Evolutionary conservation across 306 rosid species (phyloP).

Genomic region (Ormosia semicastrata): DNA sequence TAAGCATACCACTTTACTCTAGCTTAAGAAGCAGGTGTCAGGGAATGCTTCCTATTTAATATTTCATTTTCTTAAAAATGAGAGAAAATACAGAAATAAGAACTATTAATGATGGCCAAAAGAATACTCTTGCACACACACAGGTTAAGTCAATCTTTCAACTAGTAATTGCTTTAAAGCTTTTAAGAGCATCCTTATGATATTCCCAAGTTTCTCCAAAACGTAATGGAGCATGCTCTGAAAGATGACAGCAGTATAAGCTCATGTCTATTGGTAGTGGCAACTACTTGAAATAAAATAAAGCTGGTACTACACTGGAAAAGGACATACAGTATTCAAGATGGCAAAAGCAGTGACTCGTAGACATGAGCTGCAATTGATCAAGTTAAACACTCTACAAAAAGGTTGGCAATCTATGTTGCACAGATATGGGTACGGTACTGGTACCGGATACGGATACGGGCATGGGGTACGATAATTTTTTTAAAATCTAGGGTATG

Average conservation of each 20-base stretch:
- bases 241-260: not conserved
- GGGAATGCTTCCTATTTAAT: not conserved
- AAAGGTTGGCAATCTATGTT: not conserved
- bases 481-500: too few species aligned
- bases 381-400: not conserved
- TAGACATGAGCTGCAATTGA: constrained; percentile 5
- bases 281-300: not conserved
- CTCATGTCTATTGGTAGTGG: not conserved
- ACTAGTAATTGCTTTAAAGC: not conserved
- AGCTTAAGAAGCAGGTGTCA: not conserved
- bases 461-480: too few species aligned
- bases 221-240: not conserved
- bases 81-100: not conserved
- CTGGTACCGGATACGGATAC: too few species aligned
- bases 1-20: constrained; percentile 6
- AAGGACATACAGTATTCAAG: not conserved
- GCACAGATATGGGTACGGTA: too few species aligned
- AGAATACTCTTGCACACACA: not conserved
- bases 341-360: not conserved
- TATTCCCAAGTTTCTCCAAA: not conserved
- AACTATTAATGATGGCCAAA: not conserved
- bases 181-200: not conserved
- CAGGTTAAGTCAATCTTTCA: not conserved
- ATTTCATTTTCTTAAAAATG: not conserved
- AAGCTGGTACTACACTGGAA: not conserved